Evolutionary conservation across 768 basidiomycete species (phyloP).

Genomic region (Mycena galericulata): DNA sequence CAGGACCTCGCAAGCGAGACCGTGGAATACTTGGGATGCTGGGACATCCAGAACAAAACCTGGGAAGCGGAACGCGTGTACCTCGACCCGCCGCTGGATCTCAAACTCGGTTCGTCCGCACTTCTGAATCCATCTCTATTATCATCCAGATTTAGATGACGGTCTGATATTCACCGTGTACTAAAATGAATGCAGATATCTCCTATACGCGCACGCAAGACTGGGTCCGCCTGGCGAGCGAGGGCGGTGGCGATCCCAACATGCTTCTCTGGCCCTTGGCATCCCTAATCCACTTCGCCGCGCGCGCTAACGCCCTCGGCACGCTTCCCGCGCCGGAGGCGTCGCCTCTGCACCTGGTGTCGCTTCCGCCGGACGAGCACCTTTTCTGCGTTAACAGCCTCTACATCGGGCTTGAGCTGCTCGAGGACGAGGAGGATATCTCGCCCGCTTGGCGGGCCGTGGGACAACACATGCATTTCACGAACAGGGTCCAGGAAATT

Average conservation of each 20-base stretch:
- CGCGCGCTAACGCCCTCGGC: conserved; percentile 4
- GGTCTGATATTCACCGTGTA: not conserved
- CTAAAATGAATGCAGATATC: conserved; percentile 35
- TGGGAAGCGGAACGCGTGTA: conserved; percentile 8
- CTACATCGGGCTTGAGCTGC: conserved; percentile 32
- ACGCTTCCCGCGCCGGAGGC: conserved; percentile 16
- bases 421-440: conserved; percentile 29
- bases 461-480: conserved; percentile 46
- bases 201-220: conserved; percentile 36
- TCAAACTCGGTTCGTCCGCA: not conserved
- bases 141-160: not conserved
- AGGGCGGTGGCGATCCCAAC: conserved; percentile 25
- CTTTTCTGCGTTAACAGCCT: conserved; percentile 38
- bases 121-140: not conserved
- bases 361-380: conserved; percentile 37
- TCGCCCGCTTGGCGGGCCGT: conserved; percentile 46
- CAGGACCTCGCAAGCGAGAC: conserved; percentile 37
- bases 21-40: conserved; percentile 45
- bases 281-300: conserved; percentile 27
- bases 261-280: conserved; percentile 36
- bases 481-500: conserved; percentile 36
- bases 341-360: conserved; percentile 21
- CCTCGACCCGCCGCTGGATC: not conserved
- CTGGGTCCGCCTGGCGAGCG: conserved; percentile 30
- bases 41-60: conserved; percentile 44